A percentile compares a stretch with the other conserved stretches of the same genome.
phyloP scores from a whole-genome alignment of 2,329 filamentous ascomycete genomes.

The Colletotrichum musae region DNA sequence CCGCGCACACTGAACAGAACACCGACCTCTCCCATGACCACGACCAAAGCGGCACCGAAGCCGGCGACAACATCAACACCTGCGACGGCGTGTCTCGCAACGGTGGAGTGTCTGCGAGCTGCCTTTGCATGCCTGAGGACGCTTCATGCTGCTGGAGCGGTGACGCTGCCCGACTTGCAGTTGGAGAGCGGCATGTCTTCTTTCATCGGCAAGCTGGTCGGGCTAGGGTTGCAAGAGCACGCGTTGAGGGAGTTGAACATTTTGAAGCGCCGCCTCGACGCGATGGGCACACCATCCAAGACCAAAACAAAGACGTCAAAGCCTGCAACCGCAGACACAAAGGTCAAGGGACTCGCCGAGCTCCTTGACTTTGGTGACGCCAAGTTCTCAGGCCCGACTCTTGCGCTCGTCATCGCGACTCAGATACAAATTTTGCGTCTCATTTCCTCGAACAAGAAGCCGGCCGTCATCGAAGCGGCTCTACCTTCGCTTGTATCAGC shows the following conservation, averaged over 20 bases:
- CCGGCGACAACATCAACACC: slow-evolving; percentile 44
- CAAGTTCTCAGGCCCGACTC: slow-evolving; percentile 57
- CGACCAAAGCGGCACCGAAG: slow-evolving; percentile 50
- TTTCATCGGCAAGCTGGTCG: slow-evolving; percentile 76
- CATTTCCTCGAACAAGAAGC: slow-evolving; percentile 72
- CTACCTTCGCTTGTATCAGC: slow-evolving; percentile 69
- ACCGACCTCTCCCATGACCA: slow-evolving; percentile 64
- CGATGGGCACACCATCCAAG: slow-evolving; percentile 20
- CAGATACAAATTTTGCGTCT: slow-evolving; percentile 77
- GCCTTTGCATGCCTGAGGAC: slow-evolving; percentile 77
- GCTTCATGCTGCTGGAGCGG: slow-evolving; percentile 66
- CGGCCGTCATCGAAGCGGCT: slow-evolving; percentile 70
- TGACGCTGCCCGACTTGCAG: slow-evolving; percentile 74
- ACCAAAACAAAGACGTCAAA: slow-evolving; percentile 18
- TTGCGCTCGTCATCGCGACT: slow-evolving; percentile 71
- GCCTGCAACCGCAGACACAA: slow-evolving; percentile 16
- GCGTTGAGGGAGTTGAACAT: slow-evolving; percentile 78
- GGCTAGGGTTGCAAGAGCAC: slow-evolving; percentile 75
- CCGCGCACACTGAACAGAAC: slow-evolving; percentile 74
- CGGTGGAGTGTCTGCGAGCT: slow-evolving; percentile 77
- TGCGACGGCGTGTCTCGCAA: slow-evolving; percentile 66
- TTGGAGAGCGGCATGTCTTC: slow-evolving; percentile 82
- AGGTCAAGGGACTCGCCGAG: slow-evolving; percentile 65
- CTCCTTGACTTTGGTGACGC: slow-evolving; percentile 73
- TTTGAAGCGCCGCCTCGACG: slow-evolving; percentile 75